phyloP scores from a whole-genome alignment of 2,329 filamentous ascomycete species.

The Furcasterigmium furcatum region DNA sequence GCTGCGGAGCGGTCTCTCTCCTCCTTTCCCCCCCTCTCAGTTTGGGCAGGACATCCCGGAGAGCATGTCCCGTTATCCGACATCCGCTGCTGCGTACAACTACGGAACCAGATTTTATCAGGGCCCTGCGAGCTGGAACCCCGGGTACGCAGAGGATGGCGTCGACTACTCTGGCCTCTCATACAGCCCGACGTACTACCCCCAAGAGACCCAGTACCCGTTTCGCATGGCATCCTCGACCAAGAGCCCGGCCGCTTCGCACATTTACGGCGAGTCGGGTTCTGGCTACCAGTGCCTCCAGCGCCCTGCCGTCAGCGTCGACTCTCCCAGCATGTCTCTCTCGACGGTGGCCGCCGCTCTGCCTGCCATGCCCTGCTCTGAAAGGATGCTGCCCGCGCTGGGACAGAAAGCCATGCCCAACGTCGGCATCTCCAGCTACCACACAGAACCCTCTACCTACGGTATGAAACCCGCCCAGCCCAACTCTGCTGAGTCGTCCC shows the following conservation, averaged over 20 bases:
- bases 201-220: conserved; percentile 24
- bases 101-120: conserved; percentile 28
- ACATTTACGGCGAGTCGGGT: conserved; percentile 32
- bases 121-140: conserved; percentile 26
- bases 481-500: conserved; percentile 10
- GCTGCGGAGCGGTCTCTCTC: conserved; percentile 19
- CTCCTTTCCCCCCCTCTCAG: conserved; percentile 23
- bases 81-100: conserved; percentile 23
- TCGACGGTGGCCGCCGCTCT: conserved; percentile 37
- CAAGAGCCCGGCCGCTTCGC: conserved; percentile 15
- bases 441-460: conserved; percentile 13
- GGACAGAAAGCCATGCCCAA: conserved; percentile 25
- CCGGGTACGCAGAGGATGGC: conserved; percentile 29
- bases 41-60: conserved; percentile 28
- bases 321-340: conserved; percentile 32
- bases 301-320: conserved; percentile 21
- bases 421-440: conserved; percentile 21
- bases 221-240: conserved; percentile 23
- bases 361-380: conserved; percentile 25
- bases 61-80: conserved; percentile 23
- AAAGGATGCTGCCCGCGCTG: conserved; percentile 30
- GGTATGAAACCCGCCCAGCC: neutral
- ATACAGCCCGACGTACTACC: conserved; percentile 30
- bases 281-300: conserved; percentile 31
- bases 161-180: conserved; percentile 31